phyloP scores from a whole-genome alignment of 2,329 filamentous ascomycete species.

The Pseudocercospora crystallina region DNA sequence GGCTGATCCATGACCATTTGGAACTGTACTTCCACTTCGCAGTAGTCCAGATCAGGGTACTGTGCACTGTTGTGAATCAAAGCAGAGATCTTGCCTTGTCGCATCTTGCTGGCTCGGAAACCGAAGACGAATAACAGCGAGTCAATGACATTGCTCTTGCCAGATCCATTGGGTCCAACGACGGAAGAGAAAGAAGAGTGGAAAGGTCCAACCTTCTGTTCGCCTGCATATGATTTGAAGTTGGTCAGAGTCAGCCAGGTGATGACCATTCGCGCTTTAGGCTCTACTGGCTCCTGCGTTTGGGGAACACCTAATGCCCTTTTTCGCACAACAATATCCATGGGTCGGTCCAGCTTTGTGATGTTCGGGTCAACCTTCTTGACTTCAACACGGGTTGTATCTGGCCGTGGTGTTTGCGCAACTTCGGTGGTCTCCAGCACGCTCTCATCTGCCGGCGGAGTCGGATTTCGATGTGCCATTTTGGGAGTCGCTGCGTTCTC shows the following conservation, averaged over 20 bases:
- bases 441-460: slow-evolving; percentile 16
- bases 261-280: slow-evolving; percentile 87
- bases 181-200: slow-evolving; percentile 97
- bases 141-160: slow-evolving; percentile 98
- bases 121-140: slow-evolving; percentile 98
- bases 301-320: slow-evolving; percentile 65
- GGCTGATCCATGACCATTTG: slow-evolving; percentile 90
- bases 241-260: slow-evolving; percentile 90
- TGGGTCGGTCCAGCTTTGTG: slow-evolving; percentile 78
- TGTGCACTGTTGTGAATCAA: slow-evolving; percentile 95
- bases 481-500: slow-evolving; percentile 16
- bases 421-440: slow-evolving; percentile 19
- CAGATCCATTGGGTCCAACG: slow-evolving; percentile 95
- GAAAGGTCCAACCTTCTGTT: slow-evolving; percentile 94
- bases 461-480: slow-evolving; percentile 7
- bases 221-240: slow-evolving; percentile 97
- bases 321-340: slow-evolving; percentile 91
- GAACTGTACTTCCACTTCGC: slow-evolving; percentile 96
- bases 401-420: slow-evolving; percentile 13
- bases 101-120: slow-evolving; percentile 98
- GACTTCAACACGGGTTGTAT: slow-evolving; percentile 41
- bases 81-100: slow-evolving; percentile 96
- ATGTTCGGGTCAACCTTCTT: slow-evolving; percentile 75
- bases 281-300: slow-evolving; percentile 70
- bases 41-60: slow-evolving; percentile 80